Evolutionary conservation across 129 eudicot genomes (phyloP).

Genomic region (Centella asiatica): DNA sequence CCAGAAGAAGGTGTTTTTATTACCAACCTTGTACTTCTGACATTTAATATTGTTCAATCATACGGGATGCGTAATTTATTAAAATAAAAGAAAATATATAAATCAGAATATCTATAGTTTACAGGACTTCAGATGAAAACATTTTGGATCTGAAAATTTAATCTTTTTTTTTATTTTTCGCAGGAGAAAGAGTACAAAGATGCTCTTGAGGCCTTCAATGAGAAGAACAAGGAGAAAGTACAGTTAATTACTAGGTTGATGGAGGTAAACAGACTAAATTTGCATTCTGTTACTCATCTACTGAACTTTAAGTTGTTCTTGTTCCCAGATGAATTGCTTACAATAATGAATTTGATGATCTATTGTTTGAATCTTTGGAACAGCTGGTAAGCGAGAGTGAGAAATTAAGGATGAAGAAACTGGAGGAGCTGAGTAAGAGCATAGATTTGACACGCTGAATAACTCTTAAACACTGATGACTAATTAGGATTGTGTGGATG

Average conservation of each 20-base stretch:
- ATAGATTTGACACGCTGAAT: slow-evolving; percentile 58
- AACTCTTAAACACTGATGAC: slow-evolving; percentile 19
- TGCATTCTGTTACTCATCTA: slow-evolving; percentile 14
- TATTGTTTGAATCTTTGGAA: slow-evolving; percentile 22
- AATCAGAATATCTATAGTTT: neutral
- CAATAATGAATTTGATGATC: no score
- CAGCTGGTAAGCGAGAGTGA: slow-evolving; percentile 98
- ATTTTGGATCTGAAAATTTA: slow-evolving; percentile 13
- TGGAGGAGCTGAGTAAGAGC: slow-evolving; percentile 97
- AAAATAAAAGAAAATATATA: neutral
- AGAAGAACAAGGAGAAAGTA: slow-evolving; percentile 96
- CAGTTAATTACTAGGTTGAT: slow-evolving; percentile 82
- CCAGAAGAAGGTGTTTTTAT: slow-evolving; percentile 99
- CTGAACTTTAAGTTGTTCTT: no score
- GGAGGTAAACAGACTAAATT: slow-evolving; percentile 50
- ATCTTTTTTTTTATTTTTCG: slow-evolving; percentile 7
- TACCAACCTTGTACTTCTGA: no score
- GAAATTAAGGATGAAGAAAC: slow-evolving; percentile 93
- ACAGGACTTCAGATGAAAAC: neutral
- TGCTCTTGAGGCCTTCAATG: slow-evolving; percentile 86
- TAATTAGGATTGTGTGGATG: slow-evolving; percentile 72
- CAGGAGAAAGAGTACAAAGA: slow-evolving; percentile 96
- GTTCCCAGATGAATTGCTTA: no score
- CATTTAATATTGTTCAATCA: no score
- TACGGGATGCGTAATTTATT: no score